Conservation (phyloP, 305 asterid species). For the Fraxinus floribunda region DNA sequence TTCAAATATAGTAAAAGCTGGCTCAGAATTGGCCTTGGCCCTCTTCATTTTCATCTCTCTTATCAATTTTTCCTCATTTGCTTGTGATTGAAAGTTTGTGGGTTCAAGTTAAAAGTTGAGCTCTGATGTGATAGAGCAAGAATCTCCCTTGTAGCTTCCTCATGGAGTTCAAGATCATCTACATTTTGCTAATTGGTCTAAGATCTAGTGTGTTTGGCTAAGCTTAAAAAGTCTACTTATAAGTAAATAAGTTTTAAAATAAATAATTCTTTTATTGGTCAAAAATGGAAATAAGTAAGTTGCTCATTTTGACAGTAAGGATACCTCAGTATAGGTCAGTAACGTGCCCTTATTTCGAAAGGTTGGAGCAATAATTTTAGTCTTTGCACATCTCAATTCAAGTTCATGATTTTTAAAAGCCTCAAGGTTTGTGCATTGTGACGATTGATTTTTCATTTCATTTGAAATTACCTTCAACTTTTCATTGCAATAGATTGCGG, state of each 20-base stretch:
- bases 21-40: not conserved
- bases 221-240: not conserved
- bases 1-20: not conserved
- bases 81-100: not conserved
- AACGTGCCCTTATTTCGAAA: not conserved
- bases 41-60: not conserved
- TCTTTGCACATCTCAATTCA: not conserved
- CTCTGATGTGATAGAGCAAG: not conserved
- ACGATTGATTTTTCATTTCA: not conserved
- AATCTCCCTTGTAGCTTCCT: not conserved
- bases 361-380: not conserved
- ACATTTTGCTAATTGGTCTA: not conserved
- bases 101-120: not conserved
- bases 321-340: not conserved
- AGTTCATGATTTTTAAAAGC: not conserved
- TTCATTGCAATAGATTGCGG: constrained; percentile 64
- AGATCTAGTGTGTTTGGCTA: not conserved
- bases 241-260: not conserved
- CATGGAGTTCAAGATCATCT: not conserved
- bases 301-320: not conserved
- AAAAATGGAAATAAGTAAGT: not conserved
- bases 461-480: not conserved
- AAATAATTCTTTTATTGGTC: not conserved
- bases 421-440: not conserved
- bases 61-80: not conserved